Base-by-base conservation (phyloP, 2,329 filamentous ascomycete genomes). In the Aspergillus versicolor region DNA sequence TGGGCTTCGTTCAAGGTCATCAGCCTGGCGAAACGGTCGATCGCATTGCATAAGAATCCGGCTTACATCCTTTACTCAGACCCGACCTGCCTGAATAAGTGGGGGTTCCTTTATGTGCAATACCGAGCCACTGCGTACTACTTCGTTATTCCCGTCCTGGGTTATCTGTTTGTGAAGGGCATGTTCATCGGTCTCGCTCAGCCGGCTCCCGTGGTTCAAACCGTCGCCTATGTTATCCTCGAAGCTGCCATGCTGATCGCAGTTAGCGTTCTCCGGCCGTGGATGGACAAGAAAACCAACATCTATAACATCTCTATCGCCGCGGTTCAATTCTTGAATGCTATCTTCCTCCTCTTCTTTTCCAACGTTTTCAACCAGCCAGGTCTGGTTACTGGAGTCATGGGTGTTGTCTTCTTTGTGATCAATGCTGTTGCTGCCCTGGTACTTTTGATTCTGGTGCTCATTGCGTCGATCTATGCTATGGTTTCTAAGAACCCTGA, bases 251-350 rank as follows among this genome's bases (percentile, higher is more conserved):
- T 89, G 65, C 82, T 97, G 56, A 88, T 96, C 66, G 86, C 78
- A 21, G 87, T 91, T 55, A 89, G 87, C 59, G 88, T 96, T 53
- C 79, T 97, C 64, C 88, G 91, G 59, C 93, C 93, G 17, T 97
- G 91, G 89, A 97, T 97, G 93, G 93, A 97, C 82, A 96, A 96
- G 85, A 93, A 92, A 79, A 96, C 91, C 60, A 97, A 97, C 75
- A 88, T 88, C 47, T 96, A 96, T 83, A 97, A 97, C 78, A 96
- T 97, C 69, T 85, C 91, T 59, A 97, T 97, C 67, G 89, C 87
- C 61, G 88, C 86, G 45, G 82, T 96, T 75, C 97, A 96, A 81
- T 96, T 97, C 74, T 74, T 97, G 68, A 96, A 94, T 76, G 84
- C 88, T 55, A 87, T 97, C 73, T 95, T 96, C 80, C 79, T 97